Percentiles rank a stretch among this genome's conserved stretches.
Evolutionary conservation across 352 stramenopile genomes (phyloP).

Genomic region (Phytophthora syringae): DNA sequence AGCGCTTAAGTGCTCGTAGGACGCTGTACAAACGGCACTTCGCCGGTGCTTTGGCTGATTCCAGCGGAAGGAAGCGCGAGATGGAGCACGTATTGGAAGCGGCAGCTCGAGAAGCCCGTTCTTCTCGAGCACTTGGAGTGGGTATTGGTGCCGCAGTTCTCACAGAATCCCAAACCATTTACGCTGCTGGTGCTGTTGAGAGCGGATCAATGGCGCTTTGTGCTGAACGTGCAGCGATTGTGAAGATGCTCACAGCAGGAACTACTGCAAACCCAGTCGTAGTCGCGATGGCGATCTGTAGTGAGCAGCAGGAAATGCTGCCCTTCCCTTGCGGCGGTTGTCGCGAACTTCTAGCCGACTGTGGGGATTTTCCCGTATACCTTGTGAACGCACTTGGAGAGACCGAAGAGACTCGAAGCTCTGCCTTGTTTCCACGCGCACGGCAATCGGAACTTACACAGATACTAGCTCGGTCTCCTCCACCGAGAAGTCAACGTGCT

Average conservation of each 20-base stretch:
- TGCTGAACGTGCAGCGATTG: slow-evolving; percentile 58
- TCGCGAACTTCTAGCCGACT: slow-evolving; percentile 71
- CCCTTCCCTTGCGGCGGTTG: slow-evolving; percentile 71
- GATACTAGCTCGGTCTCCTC: slow-evolving; percentile 8
- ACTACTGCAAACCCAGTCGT: slow-evolving; percentile 27
- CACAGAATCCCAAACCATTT: slow-evolving; percentile 53
- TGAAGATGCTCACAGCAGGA: slow-evolving; percentile 49
- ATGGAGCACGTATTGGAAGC: slow-evolving; percentile 65
- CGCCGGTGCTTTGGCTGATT: slow-evolving; percentile 35
- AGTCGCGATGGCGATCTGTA: slow-evolving; percentile 63
- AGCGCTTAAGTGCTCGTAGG: slow-evolving; percentile 44
- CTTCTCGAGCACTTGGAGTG: slow-evolving; percentile 33
- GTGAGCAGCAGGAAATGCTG: slow-evolving; percentile 53
- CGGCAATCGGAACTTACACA: slow-evolving; percentile 38
- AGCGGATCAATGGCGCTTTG: slow-evolving; percentile 53
- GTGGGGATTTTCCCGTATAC: slow-evolving; percentile 80
- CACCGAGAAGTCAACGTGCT: background rate
- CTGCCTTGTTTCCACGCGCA: slow-evolving; percentile 61
- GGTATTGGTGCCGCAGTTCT: slow-evolving; percentile 62
- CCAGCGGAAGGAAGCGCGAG: slow-evolving; percentile 41
- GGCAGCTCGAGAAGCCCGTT: slow-evolving; percentile 38
- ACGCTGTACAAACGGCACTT: slow-evolving; percentile 64
- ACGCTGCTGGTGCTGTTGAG: slow-evolving; percentile 45
- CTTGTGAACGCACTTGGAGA: slow-evolving; percentile 59
- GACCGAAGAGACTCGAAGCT: slow-evolving; percentile 63